Evolutionary conservation across 1,139 yeast species (phyloP).

Genomic region (Magnusiomyces fungicola): DNA sequence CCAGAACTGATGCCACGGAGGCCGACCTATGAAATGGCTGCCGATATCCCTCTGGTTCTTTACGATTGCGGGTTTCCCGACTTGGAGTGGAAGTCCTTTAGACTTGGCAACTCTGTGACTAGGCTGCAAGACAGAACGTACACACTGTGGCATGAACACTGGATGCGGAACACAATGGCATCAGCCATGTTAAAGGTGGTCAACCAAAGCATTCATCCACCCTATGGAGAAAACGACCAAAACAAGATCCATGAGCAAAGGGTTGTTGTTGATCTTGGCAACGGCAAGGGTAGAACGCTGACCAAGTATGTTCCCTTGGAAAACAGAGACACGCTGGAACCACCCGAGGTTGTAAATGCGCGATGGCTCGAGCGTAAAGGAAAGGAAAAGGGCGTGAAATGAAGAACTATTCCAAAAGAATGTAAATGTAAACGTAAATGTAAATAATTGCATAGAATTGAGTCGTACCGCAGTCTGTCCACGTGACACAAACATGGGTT

Average conservation of each 20-base stretch:
- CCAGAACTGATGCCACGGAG: slow-evolving; percentile 52
- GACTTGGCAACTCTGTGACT: slow-evolving; percentile 17
- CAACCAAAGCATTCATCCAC: slow-evolving; percentile 13
- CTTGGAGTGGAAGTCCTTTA: slow-evolving; percentile 53
- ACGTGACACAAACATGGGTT: too few species aligned
- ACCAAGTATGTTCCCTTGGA: slow-evolving; percentile 51
- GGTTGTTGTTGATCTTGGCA: slow-evolving; percentile 23
- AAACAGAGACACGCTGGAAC: slow-evolving; percentile 52
- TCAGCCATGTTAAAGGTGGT: slow-evolving; percentile 24
- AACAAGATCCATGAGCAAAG: slow-evolving; percentile 8
- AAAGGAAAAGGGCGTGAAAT: too few species aligned
- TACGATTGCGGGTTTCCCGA: slow-evolving; percentile 74
- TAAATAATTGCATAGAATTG: too few species aligned
- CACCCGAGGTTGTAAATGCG: slow-evolving; percentile 60
- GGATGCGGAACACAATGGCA: slow-evolving; percentile 33
- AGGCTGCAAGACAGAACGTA: slow-evolving; percentile 22
- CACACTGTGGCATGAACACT: slow-evolving; percentile 31
- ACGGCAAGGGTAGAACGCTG: slow-evolving; percentile 29
- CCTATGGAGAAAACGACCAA: slow-evolving; percentile 2
- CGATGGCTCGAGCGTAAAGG: slow-evolving; percentile 37
- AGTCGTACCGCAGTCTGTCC: too few species aligned
- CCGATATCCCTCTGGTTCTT: slow-evolving; percentile 81
- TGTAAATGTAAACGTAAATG: too few species aligned
- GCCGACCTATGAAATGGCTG: slow-evolving; percentile 86
- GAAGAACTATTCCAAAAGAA: too few species aligned